Conservation (phyloP, 2,329 filamentous ascomycete genomes). For the Trichophaea hybrida region DNA sequence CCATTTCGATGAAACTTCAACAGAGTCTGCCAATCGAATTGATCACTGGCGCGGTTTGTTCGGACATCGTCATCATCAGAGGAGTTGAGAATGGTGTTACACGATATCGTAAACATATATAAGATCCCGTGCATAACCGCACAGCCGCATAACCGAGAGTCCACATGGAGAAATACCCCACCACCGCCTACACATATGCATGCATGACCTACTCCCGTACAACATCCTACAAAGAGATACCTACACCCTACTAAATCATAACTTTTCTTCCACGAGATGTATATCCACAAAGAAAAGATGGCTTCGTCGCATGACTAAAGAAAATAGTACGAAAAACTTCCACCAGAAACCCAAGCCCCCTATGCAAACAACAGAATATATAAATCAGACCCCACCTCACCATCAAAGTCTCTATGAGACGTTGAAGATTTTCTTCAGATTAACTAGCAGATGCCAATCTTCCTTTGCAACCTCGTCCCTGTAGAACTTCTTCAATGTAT, state of each 20-base stretch:
- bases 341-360: not conserved
- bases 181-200: no score
- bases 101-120: no score
- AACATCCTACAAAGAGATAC: no score
- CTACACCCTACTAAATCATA: not conserved
- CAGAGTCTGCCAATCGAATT: no score
- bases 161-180: no score
- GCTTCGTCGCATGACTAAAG: not conserved
- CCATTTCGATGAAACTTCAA: no score
- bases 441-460: conserved; percentile 88
- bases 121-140: no score
- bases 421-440: conserved; percentile 89
- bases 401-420: conserved; percentile 42
- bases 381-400: not conserved
- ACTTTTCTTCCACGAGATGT: not conserved
- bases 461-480: conserved; percentile 74
- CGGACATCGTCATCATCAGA: no score
- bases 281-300: not conserved
- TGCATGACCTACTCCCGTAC: no score
- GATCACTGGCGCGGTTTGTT: no score
- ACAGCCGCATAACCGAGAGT: no score
- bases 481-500: conserved; percentile 94
- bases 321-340: not conserved
- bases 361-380: not conserved
- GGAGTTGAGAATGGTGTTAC: no score